Base-by-base conservation (phyloP, 768 basidiomycete species). In the Xanthoconium stramineum region DNA sequence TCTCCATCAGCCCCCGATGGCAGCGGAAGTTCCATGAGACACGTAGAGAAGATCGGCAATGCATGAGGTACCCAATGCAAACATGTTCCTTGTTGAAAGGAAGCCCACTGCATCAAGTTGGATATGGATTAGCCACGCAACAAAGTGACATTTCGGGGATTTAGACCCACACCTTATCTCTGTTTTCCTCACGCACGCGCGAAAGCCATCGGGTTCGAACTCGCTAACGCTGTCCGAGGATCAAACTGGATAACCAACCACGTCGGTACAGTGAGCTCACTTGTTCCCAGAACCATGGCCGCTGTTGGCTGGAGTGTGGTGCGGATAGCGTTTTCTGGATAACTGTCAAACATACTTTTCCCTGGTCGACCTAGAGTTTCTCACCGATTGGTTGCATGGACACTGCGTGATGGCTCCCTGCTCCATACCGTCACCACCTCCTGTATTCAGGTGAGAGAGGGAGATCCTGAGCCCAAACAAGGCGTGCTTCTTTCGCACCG, bases 321-420 rank as follows among this genome's bases (percentile, higher is more conserved):
- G 36, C 38, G 42, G 36, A 58, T 47, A 42, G 30, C 33, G 48
- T 50, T 55, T 35, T 51, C 43, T 43, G 32, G 50, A 48, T 15
- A 46, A 32, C 20, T 47, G 55, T 57, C 52, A 39, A 19, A 29
- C 30, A 3, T 13, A 13, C 8, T 43, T 43, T 29, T 32, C 12
- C 17, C 56, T 39, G 53, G 54, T 52, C 46, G 36, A 46, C 43
- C n/a, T 32, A 59, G 33, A 2, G 44, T 53, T 24, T 56, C 61
- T 53, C 55, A 63, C 52, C 47, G 14, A 33, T 38, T 24, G n/a
- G 60, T 57, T 49, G 49, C 53, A 52, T 50, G 30, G 42, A 56
- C 53, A 44, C 61, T 13, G 36, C n/a, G n/a, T 59, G 42, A 52
- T 44, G 38, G 50, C 15, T 24, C 48, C 28, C 9, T 40, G 44